Percentiles rank a stretch among this genome's conserved stretches.
Conservation (phyloP, 306 rosid genomes). For the Gastrolobium villosum region DNA sequence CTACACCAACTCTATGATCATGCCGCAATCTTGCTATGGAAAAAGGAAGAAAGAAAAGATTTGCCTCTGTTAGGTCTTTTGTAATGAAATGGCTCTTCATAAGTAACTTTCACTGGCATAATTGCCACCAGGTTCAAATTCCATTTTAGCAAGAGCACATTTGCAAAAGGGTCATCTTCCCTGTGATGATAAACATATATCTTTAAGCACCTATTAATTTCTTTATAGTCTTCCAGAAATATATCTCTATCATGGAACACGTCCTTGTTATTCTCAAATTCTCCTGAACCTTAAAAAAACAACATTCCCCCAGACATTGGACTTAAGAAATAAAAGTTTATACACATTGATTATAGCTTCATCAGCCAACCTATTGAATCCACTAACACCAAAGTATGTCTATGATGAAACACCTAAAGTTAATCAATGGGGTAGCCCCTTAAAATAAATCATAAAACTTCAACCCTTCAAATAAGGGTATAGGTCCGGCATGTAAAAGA, state of each 20-base stretch:
- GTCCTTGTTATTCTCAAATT: constrained; percentile 49
- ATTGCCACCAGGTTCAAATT: constrained; percentile 75
- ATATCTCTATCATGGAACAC: constrained; percentile 75
- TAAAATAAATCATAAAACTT: background rate
- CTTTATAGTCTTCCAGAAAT: constrained; percentile 75
- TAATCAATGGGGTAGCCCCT: background rate
- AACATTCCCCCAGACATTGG: constrained; percentile 31
- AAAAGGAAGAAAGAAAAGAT: constrained; percentile 86
- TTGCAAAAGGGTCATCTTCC: constrained; percentile 70
- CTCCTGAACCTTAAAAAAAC: constrained; percentile 56
- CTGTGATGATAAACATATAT: constrained; percentile 89
- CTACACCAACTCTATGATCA: constrained; percentile 75
- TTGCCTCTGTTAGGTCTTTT: constrained; percentile 66
- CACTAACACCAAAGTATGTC: constrained; percentile 14
- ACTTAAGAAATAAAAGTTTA: constrained; percentile 32
- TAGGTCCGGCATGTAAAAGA: no score
- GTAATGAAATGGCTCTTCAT: constrained; percentile 74
- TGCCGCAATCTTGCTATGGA: constrained; percentile 82
- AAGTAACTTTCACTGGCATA: constrained; percentile 93
- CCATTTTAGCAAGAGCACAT: constrained; percentile 71
- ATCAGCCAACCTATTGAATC: constrained; percentile 31
- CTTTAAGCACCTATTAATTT: constrained; percentile 85
- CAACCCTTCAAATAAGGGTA: constrained; percentile 6
- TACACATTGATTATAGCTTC: constrained; percentile 30
- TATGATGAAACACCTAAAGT: constrained; percentile 1